Conservation (phyloP, 2,329 filamentous ascomycete genomes). For the Dendryphion nanum region DNA sequence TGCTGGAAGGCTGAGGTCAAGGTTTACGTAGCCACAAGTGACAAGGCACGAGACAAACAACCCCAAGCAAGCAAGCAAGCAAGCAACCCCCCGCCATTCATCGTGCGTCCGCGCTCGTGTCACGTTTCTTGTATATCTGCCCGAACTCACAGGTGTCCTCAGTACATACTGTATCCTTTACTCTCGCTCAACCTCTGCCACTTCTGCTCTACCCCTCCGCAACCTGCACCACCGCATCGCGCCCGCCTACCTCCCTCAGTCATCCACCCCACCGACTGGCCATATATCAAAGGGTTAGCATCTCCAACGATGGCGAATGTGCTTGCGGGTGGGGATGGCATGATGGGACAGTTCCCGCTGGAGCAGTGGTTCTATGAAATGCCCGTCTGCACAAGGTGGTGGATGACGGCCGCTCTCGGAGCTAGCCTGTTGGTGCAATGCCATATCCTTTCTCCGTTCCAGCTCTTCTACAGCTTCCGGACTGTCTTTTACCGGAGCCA, state of each 20-base stretch:
- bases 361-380: conserved; percentile 99
- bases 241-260: neutral
- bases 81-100: too few species aligned
- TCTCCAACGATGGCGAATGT: conserved; percentile 49
- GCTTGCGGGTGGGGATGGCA: conserved; percentile 41
- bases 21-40: too few species aligned
- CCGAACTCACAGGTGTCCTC: too few species aligned
- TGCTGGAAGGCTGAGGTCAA: too few species aligned
- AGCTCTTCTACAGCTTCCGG: conserved; percentile 94
- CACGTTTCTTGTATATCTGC: too few species aligned
- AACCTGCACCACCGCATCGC: neutral
- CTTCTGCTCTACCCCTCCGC: too few species aligned
- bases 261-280: conserved; percentile 1
- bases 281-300: neutral
- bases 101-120: too few species aligned
- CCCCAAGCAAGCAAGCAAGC: too few species aligned
- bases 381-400: conserved; percentile 93
- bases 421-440: conserved; percentile 91
- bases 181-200: too few species aligned
- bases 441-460: conserved; percentile 86
- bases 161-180: too few species aligned
- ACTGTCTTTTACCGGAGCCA: conserved; percentile 90
- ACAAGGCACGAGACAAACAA: too few species aligned
- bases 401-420: conserved; percentile 88
- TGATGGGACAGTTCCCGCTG: conserved; percentile 67